Evolutionary conservation across 768 basidiomycete genomes (phyloP), one percentile per base, ranked within the genome.

Genomic region (Dendrothele bispora): DNA sequence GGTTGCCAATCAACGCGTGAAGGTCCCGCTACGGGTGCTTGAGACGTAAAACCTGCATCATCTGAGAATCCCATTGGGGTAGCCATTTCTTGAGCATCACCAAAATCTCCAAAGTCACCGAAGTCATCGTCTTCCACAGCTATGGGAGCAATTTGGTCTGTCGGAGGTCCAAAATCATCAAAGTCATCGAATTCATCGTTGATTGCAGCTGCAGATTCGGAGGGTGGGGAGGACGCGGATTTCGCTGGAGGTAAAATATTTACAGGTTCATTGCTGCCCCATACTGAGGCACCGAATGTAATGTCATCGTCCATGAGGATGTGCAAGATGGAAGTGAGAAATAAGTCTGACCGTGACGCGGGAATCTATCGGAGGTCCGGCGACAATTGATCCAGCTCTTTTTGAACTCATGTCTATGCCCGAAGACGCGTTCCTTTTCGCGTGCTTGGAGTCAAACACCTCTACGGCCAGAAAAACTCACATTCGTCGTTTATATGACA

Each of bases 61-160:
- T 67, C 71, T 17, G 53, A 61, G 53, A 82, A 78, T 17, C 61
- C 60, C 46, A 60, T 58, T 38, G 65, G 61, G 29, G 60, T 52
- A 28, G 55, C 48, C 24, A 57, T 51, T 27, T 54, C 61, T 52
- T 72, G 60, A 62, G 76, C 82, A 53, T 88, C 88, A 56, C 83
- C 89, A 64, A 92, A 92, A 59, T 93, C 92, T 15, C 86, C 90
- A 65, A 92, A 92, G 55, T 92, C 90, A 41, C 83, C 88, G 65
- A 91, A 91, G 49, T 91, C 88, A 55, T 91, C 91, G 38, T 88
- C 85, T 12, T 71, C 77, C 2, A 55, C 67, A 30, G 67, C 70
- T n/a, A 66, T 72, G 24, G 73, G 69, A 3, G 66, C 66, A 27
- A 79, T 78, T 53, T 60, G n/a, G n/a, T n/a, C n/a, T n/a, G n/a